A percentile compares a stretch with the other conserved stretches of the same genome.
phyloP scores from a whole-genome alignment of 805 yeast species.

The Kuraishia capsulata region DNA sequence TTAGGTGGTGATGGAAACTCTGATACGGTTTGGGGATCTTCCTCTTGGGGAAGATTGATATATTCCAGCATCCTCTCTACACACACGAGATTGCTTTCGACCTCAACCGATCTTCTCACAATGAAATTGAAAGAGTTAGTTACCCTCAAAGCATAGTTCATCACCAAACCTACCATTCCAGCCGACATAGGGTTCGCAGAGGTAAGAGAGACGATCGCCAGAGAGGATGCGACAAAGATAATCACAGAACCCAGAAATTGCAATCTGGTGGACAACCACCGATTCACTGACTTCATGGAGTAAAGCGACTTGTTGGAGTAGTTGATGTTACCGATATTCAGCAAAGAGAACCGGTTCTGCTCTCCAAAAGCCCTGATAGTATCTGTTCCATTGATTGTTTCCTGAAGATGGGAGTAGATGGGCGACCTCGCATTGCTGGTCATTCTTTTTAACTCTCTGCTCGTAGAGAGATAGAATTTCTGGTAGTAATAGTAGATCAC shows the following conservation, averaged over 20 bases:
- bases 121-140: constrained; percentile 45
- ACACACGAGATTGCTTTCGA: constrained; percentile 60
- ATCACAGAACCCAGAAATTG: constrained; percentile 52
- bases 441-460: constrained; percentile 73
- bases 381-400: constrained; percentile 66
- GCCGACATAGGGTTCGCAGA: constrained; percentile 37
- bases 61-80: constrained; percentile 93
- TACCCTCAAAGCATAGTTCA: constrained; percentile 54
- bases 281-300: constrained; percentile 43
- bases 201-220: constrained; percentile 29
- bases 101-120: constrained; percentile 53
- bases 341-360: constrained; percentile 45
- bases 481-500: constrained; percentile 64
- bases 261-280: constrained; percentile 60
- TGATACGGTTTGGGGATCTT: constrained; percentile 9
- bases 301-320: constrained; percentile 36
- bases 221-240: constrained; percentile 38
- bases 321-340: constrained; percentile 43
- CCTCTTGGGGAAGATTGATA: constrained; percentile 65
- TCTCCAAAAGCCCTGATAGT: constrained; percentile 78
- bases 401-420: constrained; percentile 75
- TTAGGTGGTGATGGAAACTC: constrained; percentile 37
- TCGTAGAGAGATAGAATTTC: constrained; percentile 54
- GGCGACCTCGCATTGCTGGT: constrained; percentile 66
- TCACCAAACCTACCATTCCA: constrained; percentile 55